These are phyloP conservation scores for Umbelopsis vinacea DNA, from an alignment of 192 early-diverging fungal species.

Conservation along the genomic window DNA sequence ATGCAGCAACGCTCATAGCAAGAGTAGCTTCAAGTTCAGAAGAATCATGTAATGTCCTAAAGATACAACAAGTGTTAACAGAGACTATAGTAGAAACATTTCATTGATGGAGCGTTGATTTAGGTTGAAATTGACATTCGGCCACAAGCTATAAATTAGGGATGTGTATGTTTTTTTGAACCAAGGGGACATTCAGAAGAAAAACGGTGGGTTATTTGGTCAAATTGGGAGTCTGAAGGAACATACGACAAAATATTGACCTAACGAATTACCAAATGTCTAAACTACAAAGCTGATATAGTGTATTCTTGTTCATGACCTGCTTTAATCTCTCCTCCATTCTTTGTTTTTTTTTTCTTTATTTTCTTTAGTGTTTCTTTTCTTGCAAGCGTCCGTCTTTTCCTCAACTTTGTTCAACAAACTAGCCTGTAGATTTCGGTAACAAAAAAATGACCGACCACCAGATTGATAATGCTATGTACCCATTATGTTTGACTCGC, in stretches of 20 bases:
- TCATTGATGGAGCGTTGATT: no score
- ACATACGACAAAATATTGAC: neutral
- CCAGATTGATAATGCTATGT: neutral
- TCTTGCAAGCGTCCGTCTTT: neutral
- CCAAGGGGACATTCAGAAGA: constrained; percentile 21
- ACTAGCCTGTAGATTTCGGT: neutral
- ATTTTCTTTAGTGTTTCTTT: neutral
- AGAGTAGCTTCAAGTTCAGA: no score
- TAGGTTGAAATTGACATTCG: no score
- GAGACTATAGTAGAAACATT: no score
- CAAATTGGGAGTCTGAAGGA: neutral
- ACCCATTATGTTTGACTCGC: neutral
- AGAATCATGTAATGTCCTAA: no score
- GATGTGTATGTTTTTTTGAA: constrained; percentile 2
- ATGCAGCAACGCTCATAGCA: no score
- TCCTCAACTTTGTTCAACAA: neutral
- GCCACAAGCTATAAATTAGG: neutral
- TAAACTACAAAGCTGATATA: neutral
- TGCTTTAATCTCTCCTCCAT: neutral
- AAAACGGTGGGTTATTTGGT: constrained; percentile 10
- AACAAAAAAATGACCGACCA: neutral
- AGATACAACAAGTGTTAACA: no score
- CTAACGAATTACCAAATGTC: neutral
- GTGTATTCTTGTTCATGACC: neutral
- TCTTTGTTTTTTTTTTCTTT: neutral